Conservation (phyloP, 2,329 filamentous ascomycete species). For the Exophiala calicioides region DNA sequence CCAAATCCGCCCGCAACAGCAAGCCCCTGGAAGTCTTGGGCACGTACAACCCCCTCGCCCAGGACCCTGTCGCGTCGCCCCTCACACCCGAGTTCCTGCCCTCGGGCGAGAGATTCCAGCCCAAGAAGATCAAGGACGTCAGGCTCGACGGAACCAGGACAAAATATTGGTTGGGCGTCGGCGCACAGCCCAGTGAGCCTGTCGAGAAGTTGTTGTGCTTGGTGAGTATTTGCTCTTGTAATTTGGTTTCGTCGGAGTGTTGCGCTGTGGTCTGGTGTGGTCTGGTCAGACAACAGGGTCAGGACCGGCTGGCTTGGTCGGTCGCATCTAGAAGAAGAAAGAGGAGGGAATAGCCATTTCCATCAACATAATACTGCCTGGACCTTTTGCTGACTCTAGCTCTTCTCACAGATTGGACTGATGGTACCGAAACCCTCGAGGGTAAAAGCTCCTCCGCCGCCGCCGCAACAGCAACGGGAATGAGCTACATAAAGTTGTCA, state of each 20-base stretch:
- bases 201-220: conserved; percentile 83
- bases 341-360: too few species aligned
- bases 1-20: conserved; percentile 85
- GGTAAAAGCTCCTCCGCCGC: conserved; percentile 6
- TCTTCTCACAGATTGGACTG: conserved; percentile 25
- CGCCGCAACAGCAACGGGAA: background rate
- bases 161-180: conserved; percentile 95
- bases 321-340: too few species aligned
- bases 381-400: too few species aligned
- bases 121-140: conserved; percentile 84
- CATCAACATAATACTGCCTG: too few species aligned
- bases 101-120: conserved; percentile 51
- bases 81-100: conserved; percentile 23
- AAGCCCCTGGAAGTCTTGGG: conserved; percentile 91
- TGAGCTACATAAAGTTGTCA: background rate
- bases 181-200: conserved; percentile 88
- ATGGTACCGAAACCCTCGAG: conserved; percentile 26
- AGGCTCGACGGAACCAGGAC: conserved; percentile 78
- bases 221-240: conserved; percentile 54
- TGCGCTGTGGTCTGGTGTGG: background rate
- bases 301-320: too few species aligned
- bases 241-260: background rate
- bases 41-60: conserved; percentile 62
- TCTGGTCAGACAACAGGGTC: background rate
- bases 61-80: conserved; percentile 43